Evolutionary conservation across 1,284 basidiomycete genomes (phyloP), one percentile per base, ranked within the genome.

Genomic region (Puccinia horiana): DNA sequence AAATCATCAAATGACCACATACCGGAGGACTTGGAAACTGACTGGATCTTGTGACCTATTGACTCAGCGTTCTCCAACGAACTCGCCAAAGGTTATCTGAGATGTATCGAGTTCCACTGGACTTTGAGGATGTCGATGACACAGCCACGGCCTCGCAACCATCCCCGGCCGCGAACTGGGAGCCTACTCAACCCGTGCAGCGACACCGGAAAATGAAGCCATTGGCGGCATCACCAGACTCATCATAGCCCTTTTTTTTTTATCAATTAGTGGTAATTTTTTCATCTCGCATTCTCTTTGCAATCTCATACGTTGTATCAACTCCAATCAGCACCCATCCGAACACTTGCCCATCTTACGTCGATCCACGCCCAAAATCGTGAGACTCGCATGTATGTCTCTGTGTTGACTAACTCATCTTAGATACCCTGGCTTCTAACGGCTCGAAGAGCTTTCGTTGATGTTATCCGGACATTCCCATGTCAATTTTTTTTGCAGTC

Each of bases 61-160:
- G 37, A 54, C 58, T 32, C 9, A 75, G 73, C 58, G 73, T 75
- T 11, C 2, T 75, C 44, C 32, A 75, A 58, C 26, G 73, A n/a
- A 52, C 54, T 56, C 52, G 73, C 14, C 29, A 54, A 32, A 52
- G 73, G 52, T 40, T 75, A 26, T 3, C 52, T 35, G 73, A 75
- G 37, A 75, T 75, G 73, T 75, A 54, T 26, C n/a, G 69, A 35
- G 47, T 72, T 26, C 14, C 69, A 14, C 20, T 35, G 44, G 69
- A 72, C 29, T 4, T 26, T 32, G 16, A 5, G 26, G n/a, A 32
- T 72, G 69, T n/a, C n/a, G 16, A 72, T n/a, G 37, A 0, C 23
- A 65, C 32, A n/a, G 37, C 9, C 37, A 1, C 35, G 5, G 4
- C 63, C 63, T 42, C 37, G 20, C 63, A 65, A 42, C 3, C 63